A percentile compares a stretch with the other conserved stretches of the same genome.
Conservation (phyloP, 495 filamentous ascomycete species). For the Daldinia decipiens region DNA sequence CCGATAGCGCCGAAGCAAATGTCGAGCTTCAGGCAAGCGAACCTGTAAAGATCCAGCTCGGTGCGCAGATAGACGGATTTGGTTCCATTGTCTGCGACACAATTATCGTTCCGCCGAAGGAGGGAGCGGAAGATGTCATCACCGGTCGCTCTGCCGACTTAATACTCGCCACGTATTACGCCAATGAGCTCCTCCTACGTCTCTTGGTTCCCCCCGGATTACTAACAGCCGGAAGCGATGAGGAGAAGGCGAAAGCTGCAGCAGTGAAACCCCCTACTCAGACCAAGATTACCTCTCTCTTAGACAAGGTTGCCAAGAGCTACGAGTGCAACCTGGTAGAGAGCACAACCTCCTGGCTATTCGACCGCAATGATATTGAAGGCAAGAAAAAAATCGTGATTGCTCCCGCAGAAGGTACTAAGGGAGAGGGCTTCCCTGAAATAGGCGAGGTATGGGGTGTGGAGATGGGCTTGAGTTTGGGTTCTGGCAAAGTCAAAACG, state of each 20-base stretch:
- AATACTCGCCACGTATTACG: conserved; percentile 89
- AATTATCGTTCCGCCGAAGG: conserved; percentile 72
- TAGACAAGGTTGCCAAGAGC: conserved; percentile 90
- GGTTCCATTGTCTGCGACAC: conserved; percentile 96
- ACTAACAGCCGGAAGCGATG: conserved; percentile 82
- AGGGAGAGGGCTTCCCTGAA: conserved; percentile 90
- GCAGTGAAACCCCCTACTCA: conserved; percentile 82
- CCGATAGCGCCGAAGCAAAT: conserved; percentile 85
- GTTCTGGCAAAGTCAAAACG: conserved; percentile 92
- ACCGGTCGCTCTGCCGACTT: conserved; percentile 84
- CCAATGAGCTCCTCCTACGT: conserved; percentile 91
- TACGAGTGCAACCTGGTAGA: conserved; percentile 95
- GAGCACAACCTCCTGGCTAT: conserved; percentile 96
- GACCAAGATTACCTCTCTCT: conserved; percentile 80
- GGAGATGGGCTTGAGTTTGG: conserved; percentile 90
- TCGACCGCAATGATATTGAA: conserved; percentile 97
- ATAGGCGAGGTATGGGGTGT: conserved; percentile 98
- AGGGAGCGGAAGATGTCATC: conserved; percentile 66
- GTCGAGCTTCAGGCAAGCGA: conserved; percentile 83
- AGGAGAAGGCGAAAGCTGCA: conserved; percentile 93
- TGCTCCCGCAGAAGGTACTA: conserved; percentile 82
- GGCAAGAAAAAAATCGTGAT: conserved; percentile 98
- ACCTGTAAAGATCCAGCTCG: conserved; percentile 93
- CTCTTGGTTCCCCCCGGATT: conserved; percentile 90
- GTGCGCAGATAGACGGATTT: conserved; percentile 97